Conservation (phyloP, 306 rosid species). For the Trifolium repens region DNA sequence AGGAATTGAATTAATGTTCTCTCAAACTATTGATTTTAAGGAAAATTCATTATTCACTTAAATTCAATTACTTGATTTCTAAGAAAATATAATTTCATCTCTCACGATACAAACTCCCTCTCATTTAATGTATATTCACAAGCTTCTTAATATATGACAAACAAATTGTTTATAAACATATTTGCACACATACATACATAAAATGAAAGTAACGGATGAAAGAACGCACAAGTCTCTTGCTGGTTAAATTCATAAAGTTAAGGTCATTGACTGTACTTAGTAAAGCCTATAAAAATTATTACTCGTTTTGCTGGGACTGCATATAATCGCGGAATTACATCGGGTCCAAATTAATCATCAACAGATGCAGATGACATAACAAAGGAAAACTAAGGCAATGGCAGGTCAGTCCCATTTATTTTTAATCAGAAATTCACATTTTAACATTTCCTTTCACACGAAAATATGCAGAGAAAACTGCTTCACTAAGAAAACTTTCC, state of each 20-base stretch:
- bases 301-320: background rate
- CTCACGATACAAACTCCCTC: background rate
- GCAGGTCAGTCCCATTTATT: constrained; percentile 55
- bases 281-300: background rate
- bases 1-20: no score
- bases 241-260: background rate
- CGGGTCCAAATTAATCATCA: constrained; percentile 1
- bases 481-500: constrained; percentile 39
- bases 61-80: no score
- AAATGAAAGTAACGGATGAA: background rate
- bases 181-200: background rate
- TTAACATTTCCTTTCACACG: constrained; percentile 37
- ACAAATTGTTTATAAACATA: background rate
- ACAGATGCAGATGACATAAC: constrained; percentile 26
- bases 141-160: background rate
- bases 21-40: no score
- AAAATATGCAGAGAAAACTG: constrained; percentile 42
- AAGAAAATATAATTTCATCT: no score
- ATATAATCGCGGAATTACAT: background rate
- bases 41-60: no score
- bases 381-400: constrained; percentile 32
- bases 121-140: background rate
- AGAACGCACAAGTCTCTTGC: background rate
- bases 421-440: constrained; percentile 40
- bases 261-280: background rate